Evolutionary conservation across 805 yeast genomes (phyloP), one percentile per base, ranked within the genome.

Genomic region (Maudiozyma saulgeensis): DNA sequence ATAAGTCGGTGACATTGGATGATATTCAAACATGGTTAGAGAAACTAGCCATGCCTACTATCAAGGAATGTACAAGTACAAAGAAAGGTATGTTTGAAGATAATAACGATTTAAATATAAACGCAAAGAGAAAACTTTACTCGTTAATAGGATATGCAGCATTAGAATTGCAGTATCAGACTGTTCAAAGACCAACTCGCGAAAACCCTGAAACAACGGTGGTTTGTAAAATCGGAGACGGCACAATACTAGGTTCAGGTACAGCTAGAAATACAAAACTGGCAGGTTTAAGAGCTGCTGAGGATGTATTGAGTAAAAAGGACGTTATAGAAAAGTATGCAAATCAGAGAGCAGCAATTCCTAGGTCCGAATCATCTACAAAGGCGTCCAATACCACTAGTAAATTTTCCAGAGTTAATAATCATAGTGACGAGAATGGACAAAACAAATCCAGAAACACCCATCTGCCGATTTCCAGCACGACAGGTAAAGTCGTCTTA

Each of bases 261-360:
- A 69, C 66, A 6, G 98, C 87, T 2, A 72, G 76, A 23, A 82
- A 79, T 53, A 70, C 74, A 3, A 86, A 84, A 62, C 82, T 80
- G 28, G 98, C 97, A 0, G 93, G 96, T 0, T 65, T 79, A 21
- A 71, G 83, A 49, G 96, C 97, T 0, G 99, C 99, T 0, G 83
- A 82, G 81, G 70, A 73, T 46, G 96, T 91, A 0, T 68, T 91
- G 43, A 66, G 69, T 11, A 80, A 87, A 53, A 76, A 75, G 41
- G 70, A 69, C 0, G 50, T 79, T 31, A 70, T 88, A 44, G 90
- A 84, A 52, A 82, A 82, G 57, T 87, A 77, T 61, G 78, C 80
- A 13, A 71, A 72, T 40, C 51, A 74, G 19, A 70, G 96, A 51
- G 74, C 81, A n/a, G 60, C 72, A 13, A 71, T 73, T 15, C 81